phyloP scores from a whole-genome alignment of 2,329 filamentous ascomycete species.

The Sarocladiaceae sp. region DNA sequence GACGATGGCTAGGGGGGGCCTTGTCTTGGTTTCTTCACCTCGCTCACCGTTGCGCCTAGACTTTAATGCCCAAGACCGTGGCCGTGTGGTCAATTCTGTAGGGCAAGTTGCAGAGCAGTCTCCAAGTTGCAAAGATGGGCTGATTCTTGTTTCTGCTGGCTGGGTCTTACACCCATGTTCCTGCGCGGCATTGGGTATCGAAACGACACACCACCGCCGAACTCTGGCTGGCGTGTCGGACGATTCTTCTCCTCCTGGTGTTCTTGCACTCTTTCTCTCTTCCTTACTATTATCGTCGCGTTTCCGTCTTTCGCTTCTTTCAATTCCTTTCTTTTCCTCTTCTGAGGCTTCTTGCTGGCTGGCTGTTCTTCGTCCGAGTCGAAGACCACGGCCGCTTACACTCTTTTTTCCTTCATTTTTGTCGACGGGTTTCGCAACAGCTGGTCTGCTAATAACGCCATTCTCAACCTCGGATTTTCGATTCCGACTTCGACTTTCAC shows the following conservation, averaged over 20 bases:
- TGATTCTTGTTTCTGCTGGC: constrained; percentile 6
- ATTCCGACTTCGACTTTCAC: too few species aligned
- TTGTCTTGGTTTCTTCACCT: too few species aligned
- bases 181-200: not conserved
- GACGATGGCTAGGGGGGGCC: not conserved
- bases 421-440: not conserved
- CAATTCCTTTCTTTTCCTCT: constrained; percentile 16
- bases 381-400: not conserved
- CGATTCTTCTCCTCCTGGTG: not conserved
- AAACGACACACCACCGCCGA: not conserved
- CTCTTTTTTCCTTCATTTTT: not conserved
- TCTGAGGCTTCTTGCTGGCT: constrained; percentile 15
- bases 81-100: not conserved
- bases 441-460: constrained; percentile 8
- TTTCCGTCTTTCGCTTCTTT: constrained; percentile 11
- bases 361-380: constrained; percentile 7
- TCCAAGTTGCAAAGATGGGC: not conserved
- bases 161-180: constrained; percentile 4
- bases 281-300: not conserved
- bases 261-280: not conserved
- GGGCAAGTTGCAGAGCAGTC: not conserved
- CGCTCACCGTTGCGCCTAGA: not conserved
- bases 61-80: too few species aligned
- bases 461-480: not conserved
- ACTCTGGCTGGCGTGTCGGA: not conserved